Evolutionary conservation across 345 rosid species (phyloP).

Genomic region (Nephelium lappaceum): DNA sequence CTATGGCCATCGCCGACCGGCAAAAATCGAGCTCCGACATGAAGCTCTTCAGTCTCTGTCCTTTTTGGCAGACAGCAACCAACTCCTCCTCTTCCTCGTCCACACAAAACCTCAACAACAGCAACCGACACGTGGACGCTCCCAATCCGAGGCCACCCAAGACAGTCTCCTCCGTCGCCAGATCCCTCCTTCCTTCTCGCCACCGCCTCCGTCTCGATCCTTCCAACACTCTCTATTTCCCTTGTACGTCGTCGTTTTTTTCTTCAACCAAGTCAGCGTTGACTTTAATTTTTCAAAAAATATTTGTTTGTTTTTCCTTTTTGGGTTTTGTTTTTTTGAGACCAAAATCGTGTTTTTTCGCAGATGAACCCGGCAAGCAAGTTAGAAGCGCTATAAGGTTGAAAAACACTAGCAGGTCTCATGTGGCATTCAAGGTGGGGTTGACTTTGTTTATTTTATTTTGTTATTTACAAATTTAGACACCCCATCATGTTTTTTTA

Average conservation of each 20-base stretch:
- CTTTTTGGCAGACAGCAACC: slow-evolving; percentile 69
- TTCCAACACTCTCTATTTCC: slow-evolving; percentile 71
- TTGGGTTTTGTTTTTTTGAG: not conserved
- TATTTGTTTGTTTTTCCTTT: not conserved
- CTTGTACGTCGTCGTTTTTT: slow-evolving; percentile 50
- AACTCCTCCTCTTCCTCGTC: slow-evolving; percentile 58
- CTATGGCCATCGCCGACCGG: slow-evolving; percentile 65
- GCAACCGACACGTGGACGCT: slow-evolving; percentile 34
- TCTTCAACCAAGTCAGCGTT: slow-evolving; percentile 17
- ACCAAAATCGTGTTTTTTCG: not conserved
- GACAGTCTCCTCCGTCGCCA: slow-evolving; percentile 76
- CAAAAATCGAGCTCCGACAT: slow-evolving; percentile 40
- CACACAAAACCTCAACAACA: slow-evolving; percentile 50
- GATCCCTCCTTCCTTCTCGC: slow-evolving; percentile 84
- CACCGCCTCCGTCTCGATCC: slow-evolving; percentile 96
- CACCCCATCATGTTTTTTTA: not conserved
- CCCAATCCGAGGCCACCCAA: slow-evolving; percentile 38
- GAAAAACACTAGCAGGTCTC: slow-evolving; percentile 86
- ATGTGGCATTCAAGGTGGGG: slow-evolving; percentile 88
- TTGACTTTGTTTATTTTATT: not conserved
- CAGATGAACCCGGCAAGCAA: slow-evolving; percentile 96
- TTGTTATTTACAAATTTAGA: not conserved
- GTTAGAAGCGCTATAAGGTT: slow-evolving; percentile 84
- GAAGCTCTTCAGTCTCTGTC: slow-evolving; percentile 67
- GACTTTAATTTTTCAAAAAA: slow-evolving; percentile 21